Percentiles rank a stretch among this genome's conserved stretches.
These are phyloP conservation scores for Capsicum baccatum DNA, from an alignment of 257 asterid species.

Conservation along the genomic window DNA sequence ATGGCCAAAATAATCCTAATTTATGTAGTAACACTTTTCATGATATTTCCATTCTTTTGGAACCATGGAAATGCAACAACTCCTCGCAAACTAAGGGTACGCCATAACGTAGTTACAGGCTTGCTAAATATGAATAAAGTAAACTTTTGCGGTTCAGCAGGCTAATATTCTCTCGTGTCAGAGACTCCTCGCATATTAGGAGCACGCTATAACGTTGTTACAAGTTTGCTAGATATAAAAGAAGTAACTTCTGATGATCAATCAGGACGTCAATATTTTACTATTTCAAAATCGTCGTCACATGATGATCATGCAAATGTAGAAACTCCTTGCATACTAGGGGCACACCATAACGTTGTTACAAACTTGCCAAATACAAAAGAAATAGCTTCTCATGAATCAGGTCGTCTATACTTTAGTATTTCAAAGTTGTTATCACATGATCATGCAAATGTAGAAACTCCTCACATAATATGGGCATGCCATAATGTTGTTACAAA, in stretches of 20 bases:
- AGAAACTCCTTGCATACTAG: too few species aligned
- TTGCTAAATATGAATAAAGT: neutral
- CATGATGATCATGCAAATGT: too few species aligned
- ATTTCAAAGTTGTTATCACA: too few species aligned
- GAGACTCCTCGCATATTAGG: neutral
- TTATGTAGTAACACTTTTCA: too few species aligned
- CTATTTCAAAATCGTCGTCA: neutral
- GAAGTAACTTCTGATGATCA: neutral
- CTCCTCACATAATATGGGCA: too few species aligned
- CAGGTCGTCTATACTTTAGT: too few species aligned
- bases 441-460: too few species aligned
- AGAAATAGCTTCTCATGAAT: too few species aligned
- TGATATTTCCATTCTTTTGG: neutral
- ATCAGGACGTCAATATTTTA: neutral
- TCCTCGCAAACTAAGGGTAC: neutral
- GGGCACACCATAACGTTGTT: too few species aligned
- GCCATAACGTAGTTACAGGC: neutral
- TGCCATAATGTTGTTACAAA: too few species aligned
- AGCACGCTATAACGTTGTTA: neutral
- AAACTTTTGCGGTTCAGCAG: neutral
- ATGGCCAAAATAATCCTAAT: neutral
- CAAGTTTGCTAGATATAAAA: neutral
- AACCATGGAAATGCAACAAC: constrained; percentile 16
- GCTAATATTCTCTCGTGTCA: neutral
- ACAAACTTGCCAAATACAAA: too few species aligned